Conservation (phyloP, 306 rosid genomes). For the Cucurbita argyrosperma region DNA sequence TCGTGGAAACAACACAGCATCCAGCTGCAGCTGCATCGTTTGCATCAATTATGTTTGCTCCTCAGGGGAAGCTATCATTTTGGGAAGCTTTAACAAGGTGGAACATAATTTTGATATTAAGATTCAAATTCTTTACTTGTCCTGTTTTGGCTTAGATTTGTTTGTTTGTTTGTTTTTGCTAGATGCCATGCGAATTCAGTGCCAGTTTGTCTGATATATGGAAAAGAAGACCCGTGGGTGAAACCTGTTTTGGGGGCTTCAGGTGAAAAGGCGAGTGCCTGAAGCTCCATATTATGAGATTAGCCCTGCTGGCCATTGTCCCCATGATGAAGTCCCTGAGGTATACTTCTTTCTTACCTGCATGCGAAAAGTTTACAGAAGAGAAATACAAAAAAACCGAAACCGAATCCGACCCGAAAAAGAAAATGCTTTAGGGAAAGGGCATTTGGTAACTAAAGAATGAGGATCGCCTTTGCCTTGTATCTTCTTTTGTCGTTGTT, state of each 20-base stretch:
- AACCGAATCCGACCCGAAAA: neutral
- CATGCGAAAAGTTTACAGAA: too few relatives aligned
- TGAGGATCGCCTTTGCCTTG: too few relatives aligned
- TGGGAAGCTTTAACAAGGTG: constrained; percentile 59
- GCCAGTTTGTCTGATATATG: constrained; percentile 79
- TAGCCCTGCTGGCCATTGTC: constrained; percentile 97
- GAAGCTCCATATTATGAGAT: constrained; percentile 85
- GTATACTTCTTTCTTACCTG: constrained; percentile 14
- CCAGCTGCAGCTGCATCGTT: constrained; percentile 96
- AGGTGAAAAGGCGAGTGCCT: constrained; percentile 57
- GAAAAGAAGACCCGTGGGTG: constrained; percentile 98
- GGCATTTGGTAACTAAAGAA: too few relatives aligned
- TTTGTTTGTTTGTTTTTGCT: neutral
- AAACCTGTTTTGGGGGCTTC: constrained; percentile 74
- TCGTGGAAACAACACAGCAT: constrained; percentile 70
- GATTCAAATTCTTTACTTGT: neutral
- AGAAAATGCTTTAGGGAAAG: neutral
- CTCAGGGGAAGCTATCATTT: constrained; percentile 69
- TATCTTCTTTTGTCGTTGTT: too few relatives aligned
- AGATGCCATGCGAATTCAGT: constrained; percentile 49
- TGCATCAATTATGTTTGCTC: constrained; percentile 95
- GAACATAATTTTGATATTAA: neutral
- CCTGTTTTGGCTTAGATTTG: neutral
- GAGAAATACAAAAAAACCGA: neutral
- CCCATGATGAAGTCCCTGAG: constrained; percentile 99